Conservation (phyloP, 2,329 filamentous ascomycete species). For the Lasiodiplodia sp. region DNA sequence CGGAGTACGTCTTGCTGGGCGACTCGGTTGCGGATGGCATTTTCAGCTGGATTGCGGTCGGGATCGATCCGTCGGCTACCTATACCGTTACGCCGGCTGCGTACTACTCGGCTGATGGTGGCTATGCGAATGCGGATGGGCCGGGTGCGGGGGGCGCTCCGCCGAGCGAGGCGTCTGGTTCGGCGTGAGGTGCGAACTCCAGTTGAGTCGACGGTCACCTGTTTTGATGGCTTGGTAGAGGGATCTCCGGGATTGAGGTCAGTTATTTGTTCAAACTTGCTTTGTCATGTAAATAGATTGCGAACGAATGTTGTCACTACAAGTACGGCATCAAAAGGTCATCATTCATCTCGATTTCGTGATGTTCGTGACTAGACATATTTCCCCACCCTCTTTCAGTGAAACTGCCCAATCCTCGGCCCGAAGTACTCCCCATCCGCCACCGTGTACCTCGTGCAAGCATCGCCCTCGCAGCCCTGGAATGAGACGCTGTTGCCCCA, state of each 20-base stretch:
- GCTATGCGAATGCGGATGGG: constrained; percentile 14
- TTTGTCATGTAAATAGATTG: too few relatives aligned
- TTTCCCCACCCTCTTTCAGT: neutral
- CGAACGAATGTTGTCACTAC: rapidly evolving
- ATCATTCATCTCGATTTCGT: too few relatives aligned
- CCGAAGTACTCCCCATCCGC: constrained; percentile 42
- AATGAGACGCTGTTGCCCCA: constrained; percentile 64
- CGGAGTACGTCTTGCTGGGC: constrained; percentile 65
- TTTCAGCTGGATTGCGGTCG: constrained; percentile 41
- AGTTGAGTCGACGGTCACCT: too few relatives aligned
- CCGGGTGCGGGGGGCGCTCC: too few relatives aligned
- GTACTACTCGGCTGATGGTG: constrained; percentile 24
- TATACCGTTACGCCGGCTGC: constrained; percentile 27
- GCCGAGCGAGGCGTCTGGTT: too few relatives aligned
- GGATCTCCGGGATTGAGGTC: too few relatives aligned
- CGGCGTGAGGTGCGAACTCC: too few relatives aligned
- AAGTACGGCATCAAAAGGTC: too few relatives aligned
- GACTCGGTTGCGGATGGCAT: constrained; percentile 49
- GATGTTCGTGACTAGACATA: too few relatives aligned
- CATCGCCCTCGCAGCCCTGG: constrained; percentile 53
- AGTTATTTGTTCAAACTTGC: too few relatives aligned
- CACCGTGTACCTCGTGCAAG: constrained; percentile 50
- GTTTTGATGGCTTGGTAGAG: too few relatives aligned
- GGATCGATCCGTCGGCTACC: constrained; percentile 18
- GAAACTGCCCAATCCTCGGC: constrained; percentile 48